Evolutionary conservation across 352 stramenopile genomes (phyloP).

Genomic region (Pythium coloratum): DNA sequence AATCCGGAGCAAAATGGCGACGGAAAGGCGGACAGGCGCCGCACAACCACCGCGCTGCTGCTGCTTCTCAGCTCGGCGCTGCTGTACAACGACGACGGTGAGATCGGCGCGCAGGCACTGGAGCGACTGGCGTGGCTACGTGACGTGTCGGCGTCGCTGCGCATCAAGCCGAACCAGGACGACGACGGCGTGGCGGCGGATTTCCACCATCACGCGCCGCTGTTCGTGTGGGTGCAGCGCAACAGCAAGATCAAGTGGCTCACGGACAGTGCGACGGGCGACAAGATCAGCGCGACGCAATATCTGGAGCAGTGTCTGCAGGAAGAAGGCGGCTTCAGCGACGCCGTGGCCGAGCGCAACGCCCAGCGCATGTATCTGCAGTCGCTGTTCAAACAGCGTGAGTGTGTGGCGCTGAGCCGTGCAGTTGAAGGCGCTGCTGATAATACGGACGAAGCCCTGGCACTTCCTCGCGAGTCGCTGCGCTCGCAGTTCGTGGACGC

Average conservation of each 20-base stretch:
- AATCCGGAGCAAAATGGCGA: conserved; percentile 13
- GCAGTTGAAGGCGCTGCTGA: conserved; percentile 41
- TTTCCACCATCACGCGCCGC: conserved; percentile 51
- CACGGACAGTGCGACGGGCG: conserved; percentile 39
- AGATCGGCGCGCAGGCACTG: conserved; percentile 45
- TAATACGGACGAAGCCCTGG: conserved; percentile 4
- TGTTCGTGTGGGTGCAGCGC: conserved; percentile 59
- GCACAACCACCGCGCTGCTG: conserved; percentile 33
- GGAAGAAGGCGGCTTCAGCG: conserved; percentile 56
- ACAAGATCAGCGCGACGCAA: conserved; percentile 46
- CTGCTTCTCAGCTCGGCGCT: conserved; percentile 61
- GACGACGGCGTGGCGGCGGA: conserved; percentile 43
- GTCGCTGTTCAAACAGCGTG: conserved; percentile 40
- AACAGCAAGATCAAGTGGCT: conserved; percentile 81
- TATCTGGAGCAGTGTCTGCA: conserved; percentile 52
- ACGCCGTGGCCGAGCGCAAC: conserved; percentile 52
- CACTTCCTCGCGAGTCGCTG: conserved; percentile 33
- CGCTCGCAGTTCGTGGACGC: conserved; percentile 57
- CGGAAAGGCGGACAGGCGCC: conserved; percentile 14
- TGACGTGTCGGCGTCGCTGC: conserved; percentile 36
- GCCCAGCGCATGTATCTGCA: conserved; percentile 61
- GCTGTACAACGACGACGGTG: conserved; percentile 59
- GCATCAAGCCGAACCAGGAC: conserved; percentile 61
- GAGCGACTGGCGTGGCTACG: conserved; percentile 52
- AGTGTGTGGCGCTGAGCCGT: conserved; percentile 53